Percentiles rank a stretch among this genome's conserved stretches.
These are phyloP conservation scores for Oropetium thomaeum DNA, from an alignment of 176 grass and related monocot species.

Conservation along the genomic window DNA sequence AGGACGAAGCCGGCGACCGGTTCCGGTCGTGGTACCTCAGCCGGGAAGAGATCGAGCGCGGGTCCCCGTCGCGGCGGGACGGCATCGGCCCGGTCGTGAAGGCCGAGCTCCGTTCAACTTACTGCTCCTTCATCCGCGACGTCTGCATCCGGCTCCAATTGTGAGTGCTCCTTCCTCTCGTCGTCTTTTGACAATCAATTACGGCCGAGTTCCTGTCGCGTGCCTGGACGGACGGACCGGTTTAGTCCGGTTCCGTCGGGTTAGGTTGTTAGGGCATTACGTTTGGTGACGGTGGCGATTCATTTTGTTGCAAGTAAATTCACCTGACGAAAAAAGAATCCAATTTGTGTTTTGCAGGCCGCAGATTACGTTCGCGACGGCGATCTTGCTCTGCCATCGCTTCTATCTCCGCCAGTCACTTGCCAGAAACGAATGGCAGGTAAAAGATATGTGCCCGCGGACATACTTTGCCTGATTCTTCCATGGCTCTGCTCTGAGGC, in stretches of 20 bases:
- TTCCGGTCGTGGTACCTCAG: constrained; percentile 37
- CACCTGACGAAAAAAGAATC: neutral
- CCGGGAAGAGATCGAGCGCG: constrained; percentile 54
- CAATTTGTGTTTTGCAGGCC: constrained; percentile 44
- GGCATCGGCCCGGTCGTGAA: constrained; percentile 48
- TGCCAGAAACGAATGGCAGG: constrained; percentile 55
- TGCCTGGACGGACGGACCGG: neutral
- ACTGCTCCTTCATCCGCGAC: constrained; percentile 61
- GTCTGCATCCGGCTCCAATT: constrained; percentile 44
- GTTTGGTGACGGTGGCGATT: no score
- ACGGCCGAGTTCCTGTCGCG: neutral
- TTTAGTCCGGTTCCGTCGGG: neutral
- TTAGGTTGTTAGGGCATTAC: neutral
- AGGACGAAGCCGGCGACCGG: neutral
- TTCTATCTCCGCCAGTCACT: constrained; percentile 75
- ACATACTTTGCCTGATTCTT: neutral
- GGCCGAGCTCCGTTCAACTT: constrained; percentile 52
- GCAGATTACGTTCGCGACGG: constrained; percentile 60
- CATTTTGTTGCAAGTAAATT: no score
- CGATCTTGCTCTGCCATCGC: constrained; percentile 65
- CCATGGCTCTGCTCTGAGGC: neutral
- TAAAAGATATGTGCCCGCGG: constrained; percentile 1
- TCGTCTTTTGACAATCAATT: neutral
- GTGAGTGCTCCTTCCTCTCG: constrained; percentile 19
- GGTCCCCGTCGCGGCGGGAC: constrained; percentile 58